A percentile compares a stretch with the other conserved stretches of the same genome.
Evolutionary conservation across 78 protist species (phyloP).

Genomic region (slime mould (Dictyostelium discoideum)): DNA sequence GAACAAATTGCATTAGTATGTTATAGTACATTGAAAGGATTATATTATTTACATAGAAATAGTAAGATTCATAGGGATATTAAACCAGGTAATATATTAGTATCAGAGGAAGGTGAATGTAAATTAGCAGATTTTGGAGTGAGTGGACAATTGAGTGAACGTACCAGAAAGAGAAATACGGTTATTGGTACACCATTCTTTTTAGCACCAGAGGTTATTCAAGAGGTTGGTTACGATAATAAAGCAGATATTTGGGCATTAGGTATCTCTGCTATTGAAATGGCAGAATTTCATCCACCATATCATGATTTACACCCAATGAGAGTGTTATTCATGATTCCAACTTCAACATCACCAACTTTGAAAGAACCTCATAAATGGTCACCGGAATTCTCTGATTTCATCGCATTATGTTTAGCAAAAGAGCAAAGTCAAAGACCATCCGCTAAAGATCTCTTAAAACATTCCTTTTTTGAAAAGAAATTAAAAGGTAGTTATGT

Average conservation of each 20-base stretch:
- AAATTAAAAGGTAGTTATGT: slow-evolving; percentile 53
- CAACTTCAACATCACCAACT: slow-evolving; percentile 84
- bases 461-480: slow-evolving; percentile 73
- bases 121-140: slow-evolving; percentile 89
- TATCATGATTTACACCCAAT: slow-evolving; percentile 86
- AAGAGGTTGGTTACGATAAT: slow-evolving; percentile 51
- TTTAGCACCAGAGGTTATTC: slow-evolving; percentile 88
- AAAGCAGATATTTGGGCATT: slow-evolving; percentile 94
- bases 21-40: slow-evolving; percentile 81
- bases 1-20: slow-evolving; percentile 80
- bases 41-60: slow-evolving; percentile 82
- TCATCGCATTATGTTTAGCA: slow-evolving; percentile 54
- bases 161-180: slow-evolving; percentile 78
- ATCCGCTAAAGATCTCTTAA: slow-evolving; percentile 57
- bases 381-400: slow-evolving; percentile 71
- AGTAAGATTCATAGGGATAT: slow-evolving; percentile 87
- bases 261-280: slow-evolving; percentile 92
- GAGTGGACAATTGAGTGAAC: slow-evolving; percentile 70
- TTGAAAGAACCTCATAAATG: slow-evolving; percentile 67
- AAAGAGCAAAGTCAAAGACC: slow-evolving; percentile 79
- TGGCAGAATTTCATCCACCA: slow-evolving; percentile 92
- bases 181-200: slow-evolving; percentile 89
- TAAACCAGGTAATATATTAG: slow-evolving; percentile 89
- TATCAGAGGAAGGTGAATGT: slow-evolving; percentile 69
- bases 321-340: slow-evolving; percentile 88